Percentiles rank a stretch among this genome's conserved stretches.
Evolutionary conservation across 1,284 basidiomycete genomes (phyloP).

Genomic region (Thecaphora thlaspeos): DNA sequence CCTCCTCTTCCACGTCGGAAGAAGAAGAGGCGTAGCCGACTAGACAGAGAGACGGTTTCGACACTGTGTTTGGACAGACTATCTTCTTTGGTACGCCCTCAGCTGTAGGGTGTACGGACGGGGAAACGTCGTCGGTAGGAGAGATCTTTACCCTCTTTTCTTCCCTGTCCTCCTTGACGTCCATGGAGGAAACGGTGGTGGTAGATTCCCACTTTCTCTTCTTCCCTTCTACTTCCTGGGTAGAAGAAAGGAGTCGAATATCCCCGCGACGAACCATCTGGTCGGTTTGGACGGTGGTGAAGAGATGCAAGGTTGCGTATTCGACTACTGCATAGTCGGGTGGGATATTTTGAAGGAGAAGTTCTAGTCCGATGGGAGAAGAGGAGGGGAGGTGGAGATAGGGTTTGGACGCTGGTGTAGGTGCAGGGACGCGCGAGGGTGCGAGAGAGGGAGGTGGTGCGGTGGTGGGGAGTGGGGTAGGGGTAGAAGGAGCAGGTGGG

Average conservation of each 20-base stretch:
- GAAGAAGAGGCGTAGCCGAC: slow-evolving; percentile 11
- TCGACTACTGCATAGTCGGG: slow-evolving; percentile 15
- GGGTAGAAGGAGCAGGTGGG: slow-evolving; percentile 7
- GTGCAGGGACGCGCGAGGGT: too few species aligned
- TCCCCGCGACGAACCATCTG: too few species aligned
- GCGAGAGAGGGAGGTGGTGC: not conserved
- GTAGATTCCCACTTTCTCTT: too few species aligned
- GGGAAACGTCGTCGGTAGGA: too few species aligned
- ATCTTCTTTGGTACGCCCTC: too few species aligned
- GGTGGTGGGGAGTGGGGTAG: slow-evolving; percentile 1
- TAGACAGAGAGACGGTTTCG: too few species aligned
- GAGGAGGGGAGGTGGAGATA: slow-evolving; percentile 1
- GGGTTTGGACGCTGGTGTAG: slow-evolving; percentile 1
- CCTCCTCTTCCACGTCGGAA: slow-evolving; percentile 3
- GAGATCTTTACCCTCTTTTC: too few species aligned
- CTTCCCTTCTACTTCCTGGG: too few species aligned
- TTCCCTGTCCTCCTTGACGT: too few species aligned
- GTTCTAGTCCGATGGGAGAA: slow-evolving; percentile 4
- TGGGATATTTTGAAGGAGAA: slow-evolving; percentile 7
- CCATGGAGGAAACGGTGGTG: too few species aligned
- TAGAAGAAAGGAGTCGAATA: too few species aligned
- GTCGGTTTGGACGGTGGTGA: not conserved
- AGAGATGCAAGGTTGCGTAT: slow-evolving; percentile 11
- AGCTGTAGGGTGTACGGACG: too few species aligned
- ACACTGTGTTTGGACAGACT: not conserved